phyloP scores from a whole-genome alignment of 2,329 filamentous ascomycete genomes.

The Periglandula ipomoeae region DNA sequence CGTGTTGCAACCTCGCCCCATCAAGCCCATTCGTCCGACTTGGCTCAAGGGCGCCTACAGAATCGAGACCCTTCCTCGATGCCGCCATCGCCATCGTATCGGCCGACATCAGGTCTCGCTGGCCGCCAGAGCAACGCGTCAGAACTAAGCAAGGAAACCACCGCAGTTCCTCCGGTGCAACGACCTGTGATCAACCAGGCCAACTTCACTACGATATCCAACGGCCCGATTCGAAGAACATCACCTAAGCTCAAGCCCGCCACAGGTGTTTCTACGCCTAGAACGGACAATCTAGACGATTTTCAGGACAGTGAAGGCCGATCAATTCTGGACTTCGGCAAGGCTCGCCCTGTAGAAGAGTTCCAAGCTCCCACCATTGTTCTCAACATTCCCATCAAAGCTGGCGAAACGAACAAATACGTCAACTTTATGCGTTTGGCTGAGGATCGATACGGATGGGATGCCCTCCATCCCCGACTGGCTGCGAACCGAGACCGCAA shows the following conservation, averaged over 20 bases:
- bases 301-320: slow-evolving; percentile 35
- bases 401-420: slow-evolving; percentile 74
- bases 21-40: slow-evolving; percentile 16
- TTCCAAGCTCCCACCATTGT: slow-evolving; percentile 65
- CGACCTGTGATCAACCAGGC: slow-evolving; percentile 27
- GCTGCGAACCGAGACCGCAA: slow-evolving; percentile 84
- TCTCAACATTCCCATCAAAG: slow-evolving; percentile 67
- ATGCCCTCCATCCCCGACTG: slow-evolving; percentile 82
- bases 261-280: slow-evolving; percentile 35
- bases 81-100: slow-evolving; percentile 34
- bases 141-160: slow-evolving; percentile 30
- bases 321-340: slow-evolving; percentile 54
- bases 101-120: slow-evolving; percentile 22
- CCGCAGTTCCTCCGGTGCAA: slow-evolving; percentile 16
- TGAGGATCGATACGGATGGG: slow-evolving; percentile 89
- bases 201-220: slow-evolving; percentile 32
- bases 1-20: slow-evolving; percentile 20
- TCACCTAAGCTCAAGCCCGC: slow-evolving; percentile 38
- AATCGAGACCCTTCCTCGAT: slow-evolving; percentile 27
- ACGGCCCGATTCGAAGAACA: slow-evolving; percentile 34
- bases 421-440: slow-evolving; percentile 94
- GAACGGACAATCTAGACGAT: slow-evolving; percentile 40
- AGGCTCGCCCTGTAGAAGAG: slow-evolving; percentile 50
- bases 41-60: slow-evolving; percentile 22
- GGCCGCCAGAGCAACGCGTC: slow-evolving; percentile 19